phyloP scores from a whole-genome alignment of 2,329 filamentous ascomycete species.

The Phialophora chinensis region DNA sequence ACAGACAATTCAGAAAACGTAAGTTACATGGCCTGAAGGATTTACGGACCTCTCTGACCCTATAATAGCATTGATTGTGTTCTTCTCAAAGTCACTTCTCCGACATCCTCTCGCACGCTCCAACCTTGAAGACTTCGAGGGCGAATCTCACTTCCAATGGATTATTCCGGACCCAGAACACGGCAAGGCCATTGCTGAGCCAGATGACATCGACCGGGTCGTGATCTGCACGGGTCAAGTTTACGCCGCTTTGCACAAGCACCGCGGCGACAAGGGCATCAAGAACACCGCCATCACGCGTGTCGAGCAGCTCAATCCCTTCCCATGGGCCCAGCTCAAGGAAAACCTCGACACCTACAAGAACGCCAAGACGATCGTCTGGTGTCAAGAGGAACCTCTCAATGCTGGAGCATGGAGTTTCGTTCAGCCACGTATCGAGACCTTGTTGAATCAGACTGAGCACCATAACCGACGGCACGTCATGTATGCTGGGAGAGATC shows the following conservation, averaged over 20 bases:
- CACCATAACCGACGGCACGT: slow-evolving; percentile 94
- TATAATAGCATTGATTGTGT: slow-evolving; percentile 79
- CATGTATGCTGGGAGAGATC: slow-evolving; percentile 94
- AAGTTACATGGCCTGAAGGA: slow-evolving; percentile 55
- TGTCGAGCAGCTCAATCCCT: slow-evolving; percentile 96
- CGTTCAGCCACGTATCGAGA: slow-evolving; percentile 97
- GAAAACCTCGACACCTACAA: slow-evolving; percentile 97
- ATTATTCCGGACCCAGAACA: slow-evolving; percentile 92
- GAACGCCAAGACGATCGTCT: slow-evolving; percentile 96
- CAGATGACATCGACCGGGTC: slow-evolving; percentile 89
- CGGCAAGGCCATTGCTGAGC: slow-evolving; percentile 73
- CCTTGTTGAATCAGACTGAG: slow-evolving; percentile 88
- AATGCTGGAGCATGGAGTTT: slow-evolving; percentile 98
- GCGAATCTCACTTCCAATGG: slow-evolving; percentile 93
- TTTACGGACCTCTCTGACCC: slow-evolving; percentile 10
- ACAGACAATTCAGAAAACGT: slow-evolving; percentile 99
- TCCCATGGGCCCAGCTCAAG: slow-evolving; percentile 96
- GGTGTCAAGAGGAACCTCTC: slow-evolving; percentile 95
- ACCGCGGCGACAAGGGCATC: slow-evolving; percentile 83
- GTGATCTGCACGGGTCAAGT: slow-evolving; percentile 95
- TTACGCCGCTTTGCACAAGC: slow-evolving; percentile 85
- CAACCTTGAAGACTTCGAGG: slow-evolving; percentile 85
- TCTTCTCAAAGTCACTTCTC: slow-evolving; percentile 97
- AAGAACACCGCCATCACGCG: slow-evolving; percentile 93
- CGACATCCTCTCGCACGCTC: slow-evolving; percentile 93